These are phyloP conservation scores for Zygosaccharomyces gambellarensis DNA, from an alignment of 805 yeast genomes.

Conservation along the genomic window DNA sequence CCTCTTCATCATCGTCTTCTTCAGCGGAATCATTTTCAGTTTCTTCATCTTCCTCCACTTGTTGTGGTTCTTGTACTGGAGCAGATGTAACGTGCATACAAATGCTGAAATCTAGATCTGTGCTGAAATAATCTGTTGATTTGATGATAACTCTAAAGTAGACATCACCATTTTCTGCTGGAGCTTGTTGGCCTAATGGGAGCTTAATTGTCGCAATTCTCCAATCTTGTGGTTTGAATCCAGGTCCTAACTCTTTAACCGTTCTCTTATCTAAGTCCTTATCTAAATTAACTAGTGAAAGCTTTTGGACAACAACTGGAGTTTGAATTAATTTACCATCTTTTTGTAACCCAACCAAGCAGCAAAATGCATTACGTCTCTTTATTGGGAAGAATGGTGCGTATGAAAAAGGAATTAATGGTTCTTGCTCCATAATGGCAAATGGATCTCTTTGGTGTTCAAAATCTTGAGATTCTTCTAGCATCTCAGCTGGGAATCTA, in stretches of 20 bases:
- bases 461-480: slow-evolving; percentile 53
- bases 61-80: slow-evolving; percentile 32
- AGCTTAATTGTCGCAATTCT: slow-evolving; percentile 70
- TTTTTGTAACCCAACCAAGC: slow-evolving; percentile 62
- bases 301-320: slow-evolving; percentile 37
- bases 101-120: slow-evolving; percentile 69
- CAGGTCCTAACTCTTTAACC: slow-evolving; percentile 32
- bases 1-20: slow-evolving; percentile 57
- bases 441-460: slow-evolving; percentile 71
- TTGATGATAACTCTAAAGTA: slow-evolving; percentile 68
- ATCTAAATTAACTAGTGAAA: slow-evolving; percentile 28
- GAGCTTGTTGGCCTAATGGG: slow-evolving; percentile 70
- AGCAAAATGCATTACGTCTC: slow-evolving; percentile 55
- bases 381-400: slow-evolving; percentile 74
- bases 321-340: slow-evolving; percentile 77
- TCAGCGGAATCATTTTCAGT: slow-evolving; percentile 40
- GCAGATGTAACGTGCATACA: slow-evolving; percentile 64
- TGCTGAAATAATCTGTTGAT: slow-evolving; percentile 75
- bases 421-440: slow-evolving; percentile 58
- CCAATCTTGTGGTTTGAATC: slow-evolving; percentile 37
- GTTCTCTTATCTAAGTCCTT: slow-evolving; percentile 30
- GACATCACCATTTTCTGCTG: slow-evolving; percentile 59
- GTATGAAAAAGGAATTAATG: slow-evolving; percentile 58
- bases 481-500: slow-evolving; percentile 31
- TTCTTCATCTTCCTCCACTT: slow-evolving; percentile 56